Percentiles rank a stretch among this genome's conserved stretches.
phyloP scores from a whole-genome alignment of 164 flowering plant species.

The Piper longum region DNA sequence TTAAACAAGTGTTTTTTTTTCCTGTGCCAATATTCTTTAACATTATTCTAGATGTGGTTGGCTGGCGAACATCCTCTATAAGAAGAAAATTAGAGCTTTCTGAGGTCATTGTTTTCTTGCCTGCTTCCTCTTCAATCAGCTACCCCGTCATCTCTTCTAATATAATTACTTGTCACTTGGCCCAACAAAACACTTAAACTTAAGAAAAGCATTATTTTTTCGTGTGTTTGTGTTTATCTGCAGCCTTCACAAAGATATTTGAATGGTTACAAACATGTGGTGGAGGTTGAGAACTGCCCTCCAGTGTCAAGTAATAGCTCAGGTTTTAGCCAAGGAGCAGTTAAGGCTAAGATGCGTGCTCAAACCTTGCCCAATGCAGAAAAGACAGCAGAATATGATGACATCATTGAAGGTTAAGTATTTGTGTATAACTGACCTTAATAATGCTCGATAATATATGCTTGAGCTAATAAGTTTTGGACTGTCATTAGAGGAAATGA shows the following conservation, averaged over 20 bases:
- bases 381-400: slow-evolving; percentile 61
- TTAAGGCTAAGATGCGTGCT: slow-evolving; percentile 82
- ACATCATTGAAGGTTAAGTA: slow-evolving; percentile 67
- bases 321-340: slow-evolving; percentile 70
- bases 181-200: background rate
- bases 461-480: background rate
- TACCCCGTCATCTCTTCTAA: background rate
- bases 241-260: slow-evolving; percentile 81
- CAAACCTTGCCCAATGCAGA: slow-evolving; percentile 45
- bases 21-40: slow-evolving; percentile 18
- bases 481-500: slow-evolving; percentile 70
- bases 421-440: background rate
- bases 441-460: background rate
- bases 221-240: slow-evolving; percentile 1
- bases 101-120: slow-evolving; percentile 31
- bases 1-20: background rate
- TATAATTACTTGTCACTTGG: background rate
- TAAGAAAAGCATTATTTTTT: background rate
- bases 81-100: slow-evolving; percentile 82
- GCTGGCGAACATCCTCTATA: slow-evolving; percentile 96
- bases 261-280: slow-evolving; percentile 93
- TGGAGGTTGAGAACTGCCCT: slow-evolving; percentile 73
- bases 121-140: background rate
- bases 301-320: slow-evolving; percentile 70
- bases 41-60: slow-evolving; percentile 75